Base-by-base conservation (phyloP, 352 stramenopile genomes). In the Globisporangium abappressorium region DNA sequence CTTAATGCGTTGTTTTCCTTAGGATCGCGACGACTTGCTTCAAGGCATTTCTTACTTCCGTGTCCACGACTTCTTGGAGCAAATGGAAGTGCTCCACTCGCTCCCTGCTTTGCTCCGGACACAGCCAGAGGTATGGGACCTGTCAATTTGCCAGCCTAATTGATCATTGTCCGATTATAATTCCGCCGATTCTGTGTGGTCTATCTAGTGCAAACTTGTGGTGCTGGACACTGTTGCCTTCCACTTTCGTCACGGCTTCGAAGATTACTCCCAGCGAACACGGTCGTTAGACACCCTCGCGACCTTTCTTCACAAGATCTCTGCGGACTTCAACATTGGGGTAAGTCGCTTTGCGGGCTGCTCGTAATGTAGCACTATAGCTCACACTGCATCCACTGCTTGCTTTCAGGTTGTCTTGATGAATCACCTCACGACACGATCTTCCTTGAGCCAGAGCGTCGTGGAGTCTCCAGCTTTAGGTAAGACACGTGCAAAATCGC, bases 171-270 rank as follows among this genome's bases (percentile, higher is more conserved):
- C n/a, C n/a, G 20, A 11, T 54, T 15, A 2, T 22, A 14, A 14
- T 20, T 24, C 9, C 5, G 6, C 20, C 46, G 28, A 26, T 26
- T 54, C 46, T 26, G n/a, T 26, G 0, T 54, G 46, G 14, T 47
- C 41, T 47, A 26, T 60, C 68, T 47, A 96, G 71, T 87, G 97
- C 54, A 90, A 91, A 57, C 69, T 98, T 18, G 33, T 99, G 9
- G 80, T 98, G 3, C 65, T 99, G n/a, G 96, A 99, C 66, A 97
- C 85, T 26, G 77, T 98, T 22, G 92, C 96, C 15, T 99, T 98
- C 80, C 96, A 98, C 72, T 98, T 97, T 76, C 83, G 96, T 11
- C 89, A 97, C 55, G 85, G 80, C 0, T 94, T 91, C 57, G 83
- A 94, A 61, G 77, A 96, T 47, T 94, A 86, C 58, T 60, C 66